These are phyloP conservation scores for Yamadazyma aaseri DNA, from an alignment of 1,139 yeast genomes.

Conservation along the genomic window DNA sequence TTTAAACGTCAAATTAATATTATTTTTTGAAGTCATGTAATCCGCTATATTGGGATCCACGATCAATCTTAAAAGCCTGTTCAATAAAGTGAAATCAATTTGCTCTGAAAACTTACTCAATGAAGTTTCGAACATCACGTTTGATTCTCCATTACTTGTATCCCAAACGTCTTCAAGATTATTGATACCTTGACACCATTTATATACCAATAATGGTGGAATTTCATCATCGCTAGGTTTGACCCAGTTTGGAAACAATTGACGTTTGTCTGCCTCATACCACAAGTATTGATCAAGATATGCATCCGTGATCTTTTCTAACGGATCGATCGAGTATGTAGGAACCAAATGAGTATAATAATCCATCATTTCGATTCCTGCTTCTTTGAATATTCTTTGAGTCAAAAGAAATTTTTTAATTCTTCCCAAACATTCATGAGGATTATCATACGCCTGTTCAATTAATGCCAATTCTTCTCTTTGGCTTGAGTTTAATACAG, in stretches of 20 bases:
- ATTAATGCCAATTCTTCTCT: conserved; percentile 91
- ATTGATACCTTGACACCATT: conserved; percentile 95
- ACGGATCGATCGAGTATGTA: conserved; percentile 82
- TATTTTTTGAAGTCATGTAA: conserved; percentile 90
- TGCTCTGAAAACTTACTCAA: conserved; percentile 75
- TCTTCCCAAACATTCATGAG: conserved; percentile 86
- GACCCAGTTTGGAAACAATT: conserved; percentile 92
- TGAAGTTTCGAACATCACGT: conserved; percentile 80
- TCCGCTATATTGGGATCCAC: conserved; percentile 94
- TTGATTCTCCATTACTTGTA: conserved; percentile 66
- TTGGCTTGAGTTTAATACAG: conserved; percentile 80
- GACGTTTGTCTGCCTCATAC: conserved; percentile 91
- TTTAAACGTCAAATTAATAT: conserved; percentile 76
- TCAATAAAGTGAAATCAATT: conserved; percentile 82
- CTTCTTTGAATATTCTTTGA: conserved; percentile 91
- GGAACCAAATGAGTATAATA: conserved; percentile 83
- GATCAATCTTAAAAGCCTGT: conserved; percentile 73
- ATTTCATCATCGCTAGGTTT: conserved; percentile 94
- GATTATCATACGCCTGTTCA: conserved; percentile 96
- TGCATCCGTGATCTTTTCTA: conserved; percentile 95
- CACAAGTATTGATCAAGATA: conserved; percentile 93
- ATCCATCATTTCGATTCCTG: conserved; percentile 88
- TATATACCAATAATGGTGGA: conserved; percentile 87
- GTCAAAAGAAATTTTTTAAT: conserved; percentile 81
- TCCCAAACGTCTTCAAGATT: conserved; percentile 80